Percentiles rank a stretch among this genome's conserved stretches.
These are phyloP conservation scores for Plenodomus tracheiphilus DNA, from an alignment of 2,329 filamentous ascomycete species.

Conservation along the genomic window DNA sequence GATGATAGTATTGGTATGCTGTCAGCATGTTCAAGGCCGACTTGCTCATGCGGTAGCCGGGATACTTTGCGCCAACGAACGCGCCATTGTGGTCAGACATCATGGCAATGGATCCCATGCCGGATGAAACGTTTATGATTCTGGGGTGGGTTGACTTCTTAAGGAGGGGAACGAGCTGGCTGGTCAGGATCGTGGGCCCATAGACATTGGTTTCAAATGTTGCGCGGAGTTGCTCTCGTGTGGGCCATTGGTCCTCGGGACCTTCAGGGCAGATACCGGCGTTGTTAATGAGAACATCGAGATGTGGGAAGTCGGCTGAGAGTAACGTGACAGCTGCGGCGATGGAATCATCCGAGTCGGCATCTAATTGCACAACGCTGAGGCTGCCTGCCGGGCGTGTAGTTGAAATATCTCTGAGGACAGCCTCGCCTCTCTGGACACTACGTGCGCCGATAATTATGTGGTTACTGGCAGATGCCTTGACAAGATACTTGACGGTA, in stretches of 20 bases:
- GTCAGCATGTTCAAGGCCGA: constrained; percentile 44
- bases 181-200: constrained; percentile 38
- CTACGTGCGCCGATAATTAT: constrained; percentile 43
- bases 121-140: constrained; percentile 44
- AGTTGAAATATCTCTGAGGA: constrained; percentile 32
- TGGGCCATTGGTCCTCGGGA: constrained; percentile 7
- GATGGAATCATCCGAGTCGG: constrained; percentile 41
- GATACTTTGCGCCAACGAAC: constrained; percentile 5
- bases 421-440: constrained; percentile 34
- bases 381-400: constrained; percentile 29
- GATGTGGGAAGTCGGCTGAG: constrained; percentile 36
- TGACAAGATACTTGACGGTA: constrained; percentile 32
- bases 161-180: constrained; percentile 40
- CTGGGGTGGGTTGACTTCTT: constrained; percentile 31
- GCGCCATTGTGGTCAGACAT: constrained; percentile 15
- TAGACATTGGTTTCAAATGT: constrained; percentile 45
- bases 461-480: constrained; percentile 35
- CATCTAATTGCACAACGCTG: constrained; percentile 42
- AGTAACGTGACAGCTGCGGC: constrained; percentile 38
- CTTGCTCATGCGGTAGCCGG: constrained; percentile 42
- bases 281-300: constrained; percentile 88
- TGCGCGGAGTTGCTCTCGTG: constrained; percentile 21
- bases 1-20: constrained; percentile 45
- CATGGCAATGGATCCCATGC: constrained; percentile 35
- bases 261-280: constrained; percentile 60